Evolutionary conservation across 2,329 filamentous ascomycete genomes (phyloP).

Genomic region (Myriangium duriaei): DNA sequence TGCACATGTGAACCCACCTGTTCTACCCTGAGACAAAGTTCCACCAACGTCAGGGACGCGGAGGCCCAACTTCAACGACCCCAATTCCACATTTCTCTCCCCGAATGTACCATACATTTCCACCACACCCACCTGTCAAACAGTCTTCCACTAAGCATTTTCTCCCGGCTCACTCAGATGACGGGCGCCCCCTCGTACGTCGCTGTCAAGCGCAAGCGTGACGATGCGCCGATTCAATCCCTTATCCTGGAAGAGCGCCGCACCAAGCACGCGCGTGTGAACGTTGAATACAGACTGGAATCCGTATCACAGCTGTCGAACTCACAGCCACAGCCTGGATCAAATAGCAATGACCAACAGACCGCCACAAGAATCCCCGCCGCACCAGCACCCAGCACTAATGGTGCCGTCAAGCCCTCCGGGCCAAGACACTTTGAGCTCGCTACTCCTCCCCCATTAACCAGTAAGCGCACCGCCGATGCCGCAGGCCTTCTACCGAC

Average conservation of each 20-base stretch:
- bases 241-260: constrained; percentile 14
- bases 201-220: constrained; percentile 44
- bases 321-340: constrained; percentile 1
- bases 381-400: background rate
- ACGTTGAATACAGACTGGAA: constrained; percentile 7
- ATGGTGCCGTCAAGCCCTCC: constrained; percentile 6
- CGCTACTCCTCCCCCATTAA: background rate
- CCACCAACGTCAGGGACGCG: background rate
- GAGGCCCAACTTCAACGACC: background rate
- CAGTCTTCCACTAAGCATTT: too few species aligned
- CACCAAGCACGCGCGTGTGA: constrained; percentile 11
- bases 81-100: background rate
- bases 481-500: constrained; percentile 10
- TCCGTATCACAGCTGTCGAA: constrained; percentile 12
- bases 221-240: constrained; percentile 34
- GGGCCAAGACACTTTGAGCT: constrained; percentile 9
- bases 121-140: too few species aligned
- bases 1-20: too few species aligned
- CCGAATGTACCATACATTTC: too few species aligned
- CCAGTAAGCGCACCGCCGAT: constrained; percentile 5
- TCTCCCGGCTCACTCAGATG: constrained; percentile 21
- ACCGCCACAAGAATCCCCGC: background rate
- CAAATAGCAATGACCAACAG: background rate
- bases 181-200: constrained; percentile 37
- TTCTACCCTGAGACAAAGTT: background rate